Evolutionary conservation across 2,329 filamentous ascomycete species (phyloP), one percentile per base, ranked within the genome.

Genomic region (Penicillium sp.): DNA sequence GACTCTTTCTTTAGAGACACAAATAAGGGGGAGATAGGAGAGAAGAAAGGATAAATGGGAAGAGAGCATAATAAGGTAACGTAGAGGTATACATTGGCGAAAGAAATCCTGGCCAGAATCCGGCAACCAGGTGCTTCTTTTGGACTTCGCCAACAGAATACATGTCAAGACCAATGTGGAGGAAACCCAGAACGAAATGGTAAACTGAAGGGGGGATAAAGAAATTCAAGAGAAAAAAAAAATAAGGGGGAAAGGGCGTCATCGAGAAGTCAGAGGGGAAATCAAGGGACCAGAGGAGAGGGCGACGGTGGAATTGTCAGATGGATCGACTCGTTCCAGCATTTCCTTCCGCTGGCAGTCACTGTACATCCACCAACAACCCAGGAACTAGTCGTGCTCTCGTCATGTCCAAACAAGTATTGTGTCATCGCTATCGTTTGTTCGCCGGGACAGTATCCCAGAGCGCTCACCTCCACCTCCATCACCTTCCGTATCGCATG

Each of bases 121-220:
- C 62, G 62, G 57, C 59, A 58, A 63, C 50, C 54, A 55, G 55
- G 54, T 62, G 53, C 55, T 59, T 45, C 55, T 58, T 56, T 55
- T 57, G 55, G 63, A 55, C 53, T 46, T 51, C 45, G 48, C 60
- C 55, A 51, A 63, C 58, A 63, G 57, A 60, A 62, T 61, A 68
- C 57, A 68, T 64, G 60, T 60, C 59, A 60, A 66, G 65, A 62
- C 61, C 60, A 56, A 65, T 63, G 62, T 52, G 46, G 69, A 75
- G 69, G 71, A 69, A 73, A 73, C 70, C 68, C 53, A 64, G 66
- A 65, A 65, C 70, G 68, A 71, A 64, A 55, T 55, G 50, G 60
- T 60, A 68, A 70, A 60, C 39, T 44, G 53, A 59, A 61, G 49
- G 47, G 59, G 59, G 55, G 53, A 64, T 55, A 61, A 59, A 70